Percentiles rank a stretch among this genome's conserved stretches.
Evolutionary conservation across 148 eudicot genomes (phyloP).

Genomic region (Spergularia marina): DNA sequence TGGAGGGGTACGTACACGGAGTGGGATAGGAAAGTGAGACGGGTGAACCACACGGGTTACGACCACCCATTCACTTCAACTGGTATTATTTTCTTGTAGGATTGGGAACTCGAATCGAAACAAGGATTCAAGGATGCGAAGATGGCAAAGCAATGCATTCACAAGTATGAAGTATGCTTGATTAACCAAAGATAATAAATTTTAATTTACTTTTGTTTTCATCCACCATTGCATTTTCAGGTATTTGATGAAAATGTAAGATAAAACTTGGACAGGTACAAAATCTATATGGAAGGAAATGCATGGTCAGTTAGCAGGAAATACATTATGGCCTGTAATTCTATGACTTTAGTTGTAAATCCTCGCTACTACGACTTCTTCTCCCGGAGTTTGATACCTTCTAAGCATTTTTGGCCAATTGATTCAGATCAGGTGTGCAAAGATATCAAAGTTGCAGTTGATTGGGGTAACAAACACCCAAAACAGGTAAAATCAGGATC

Average conservation of each 20-base stretch:
- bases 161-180: constrained; percentile 38
- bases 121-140: constrained; percentile 54
- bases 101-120: constrained; percentile 46
- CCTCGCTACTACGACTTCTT: constrained; percentile 58
- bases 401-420: constrained; percentile 62
- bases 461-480: constrained; percentile 56
- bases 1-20: too few species aligned
- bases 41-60: too few species aligned
- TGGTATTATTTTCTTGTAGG: constrained; percentile 29
- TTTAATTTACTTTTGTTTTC: too few species aligned
- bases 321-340: constrained; percentile 61
- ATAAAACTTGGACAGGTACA: constrained; percentile 43
- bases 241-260: neutral
- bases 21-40: too few species aligned
- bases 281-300: constrained; percentile 58
- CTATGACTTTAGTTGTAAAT: constrained; percentile 42
- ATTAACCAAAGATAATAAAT: too few species aligned
- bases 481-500: constrained; percentile 34
- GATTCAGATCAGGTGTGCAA: constrained; percentile 31
- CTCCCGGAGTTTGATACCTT: constrained; percentile 53
- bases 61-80: too few species aligned
- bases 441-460: constrained; percentile 57
- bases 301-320: constrained; percentile 76
- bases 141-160: constrained; percentile 56
- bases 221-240: neutral